phyloP scores from a whole-genome alignment of 78 protist genomes.

The slime mould (Dictyostelium discoideum) region DNA sequence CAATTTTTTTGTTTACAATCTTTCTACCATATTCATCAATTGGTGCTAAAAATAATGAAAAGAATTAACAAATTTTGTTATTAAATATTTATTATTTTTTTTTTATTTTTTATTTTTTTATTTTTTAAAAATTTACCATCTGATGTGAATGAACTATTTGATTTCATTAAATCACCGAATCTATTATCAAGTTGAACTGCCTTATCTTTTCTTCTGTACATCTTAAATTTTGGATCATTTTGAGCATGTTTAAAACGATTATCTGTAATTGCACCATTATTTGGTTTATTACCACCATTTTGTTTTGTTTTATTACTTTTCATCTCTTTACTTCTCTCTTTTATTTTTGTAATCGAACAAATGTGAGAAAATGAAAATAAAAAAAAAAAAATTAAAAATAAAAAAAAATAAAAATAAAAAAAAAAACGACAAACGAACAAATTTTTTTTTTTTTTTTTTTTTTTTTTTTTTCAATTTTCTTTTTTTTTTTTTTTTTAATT shows the following conservation, averaged over 20 bases:
- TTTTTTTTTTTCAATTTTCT: too few relatives aligned
- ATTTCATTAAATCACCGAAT: conserved; percentile 3
- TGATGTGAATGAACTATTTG: conserved; percentile 23
- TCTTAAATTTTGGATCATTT: conserved; percentile 59
- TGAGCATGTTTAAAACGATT: conserved; percentile 44
- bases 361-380: not conserved
- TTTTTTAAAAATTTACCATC: conserved; percentile 16
- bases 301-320: not conserved
- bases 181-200: conserved; percentile 34
- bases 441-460: too few relatives aligned
- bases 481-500: not conserved
- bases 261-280: conserved; percentile 30
- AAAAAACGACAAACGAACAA: too few relatives aligned
- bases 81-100: too few relatives aligned
- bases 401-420: too few relatives aligned
- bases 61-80: not conserved
- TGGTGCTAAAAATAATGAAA: conserved; percentile 9
- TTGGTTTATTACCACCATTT: not conserved
- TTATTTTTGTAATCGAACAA: too few relatives aligned
- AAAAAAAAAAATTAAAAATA: too few relatives aligned
- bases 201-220: not conserved
- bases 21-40: conserved; percentile 74
- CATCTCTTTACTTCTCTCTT: not conserved
- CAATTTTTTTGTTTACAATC: not conserved
- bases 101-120: too few relatives aligned